Evolutionary conservation across 768 basidiomycete genomes (phyloP), one percentile per base, ranked within the genome.

Genomic region (Termitomyces sp.): DNA sequence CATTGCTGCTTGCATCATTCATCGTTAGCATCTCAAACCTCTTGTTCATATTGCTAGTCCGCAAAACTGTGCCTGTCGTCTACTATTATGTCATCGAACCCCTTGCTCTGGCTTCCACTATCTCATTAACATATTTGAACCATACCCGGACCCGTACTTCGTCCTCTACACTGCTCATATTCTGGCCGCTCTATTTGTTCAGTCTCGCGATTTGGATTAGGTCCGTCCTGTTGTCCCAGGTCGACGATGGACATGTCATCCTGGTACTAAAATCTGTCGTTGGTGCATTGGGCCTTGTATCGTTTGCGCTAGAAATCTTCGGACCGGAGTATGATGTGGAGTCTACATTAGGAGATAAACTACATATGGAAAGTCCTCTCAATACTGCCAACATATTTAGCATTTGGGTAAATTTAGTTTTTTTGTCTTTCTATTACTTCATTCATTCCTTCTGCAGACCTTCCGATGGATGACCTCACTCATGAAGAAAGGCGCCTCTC

Each of bases 381-480:
- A 65, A 88, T 18, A 87, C 83, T 0, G 90, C 94, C 18, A 95
- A 93, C 68, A 74, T 93, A 23, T 95, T 86, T 69, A 92, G 89
- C 66, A 77, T 82, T 41, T 93, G 88, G 80, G 80, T 80, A 64
- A 28, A 72, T 68, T 28, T 20, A n/a, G 33, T 5, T 9, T 41
- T 44, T 41, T 23, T 59, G 40, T 14, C 1, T n/a, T 55, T n/a
- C 26, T 33, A 7, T n/a, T 40, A 26, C 5, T 41, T 13, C 10
- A 48, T 26, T 55, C n/a, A 57, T 57, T n/a, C 54, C n/a, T 47
- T 54, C 26, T 47, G 2, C 14, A 82, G 82, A 87, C 85, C 0
- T 98, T 98, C 68, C 74, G 77, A 0, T 98, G 94, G 94, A 82
- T 98, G 77, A 92, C 91, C 1, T 81, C 82, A 0, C 80, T 94